Percentiles rank a stretch among this genome's conserved stretches.
Evolutionary conservation across 345 rosid genomes (phyloP).

Genomic region (Garcia nutans): DNA sequence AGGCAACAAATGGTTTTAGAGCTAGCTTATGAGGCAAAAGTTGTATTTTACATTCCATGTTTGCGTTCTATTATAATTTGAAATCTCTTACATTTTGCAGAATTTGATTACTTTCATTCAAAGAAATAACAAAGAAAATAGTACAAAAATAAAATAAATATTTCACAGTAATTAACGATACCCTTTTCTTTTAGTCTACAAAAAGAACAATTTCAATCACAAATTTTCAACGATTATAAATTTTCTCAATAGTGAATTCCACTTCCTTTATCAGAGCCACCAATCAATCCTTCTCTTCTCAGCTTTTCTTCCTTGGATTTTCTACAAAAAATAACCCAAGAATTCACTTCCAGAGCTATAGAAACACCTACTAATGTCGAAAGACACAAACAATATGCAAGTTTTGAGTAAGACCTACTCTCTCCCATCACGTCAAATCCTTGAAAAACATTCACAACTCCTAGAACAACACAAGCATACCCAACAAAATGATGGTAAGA

Average conservation of each 20-base stretch:
- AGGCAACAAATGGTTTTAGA: too few species aligned
- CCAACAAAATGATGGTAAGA: slow-evolving; percentile 97
- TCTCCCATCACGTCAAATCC: slow-evolving; percentile 90
- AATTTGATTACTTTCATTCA: too few species aligned
- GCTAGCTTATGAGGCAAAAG: too few species aligned
- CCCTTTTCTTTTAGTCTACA: not conserved
- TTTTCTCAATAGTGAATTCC: slow-evolving; percentile 17
- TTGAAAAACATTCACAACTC: slow-evolving; percentile 94
- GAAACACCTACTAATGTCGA: slow-evolving; percentile 72
- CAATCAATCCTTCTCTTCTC: slow-evolving; percentile 70
- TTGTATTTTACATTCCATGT: too few species aligned
- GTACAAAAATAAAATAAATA: too few species aligned
- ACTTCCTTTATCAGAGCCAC: slow-evolving; percentile 39
- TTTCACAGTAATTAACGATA: not conserved
- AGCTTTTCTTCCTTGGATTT: slow-evolving; percentile 91
- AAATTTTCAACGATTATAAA: too few species aligned
- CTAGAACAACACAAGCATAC: slow-evolving; percentile 79
- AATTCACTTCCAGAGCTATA: slow-evolving; percentile 84
- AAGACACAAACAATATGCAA: slow-evolving; percentile 71
- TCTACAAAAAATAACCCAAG: slow-evolving; percentile 92
- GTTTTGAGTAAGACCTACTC: slow-evolving; percentile 62
- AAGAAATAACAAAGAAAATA: too few species aligned
- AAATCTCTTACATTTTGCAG: too few species aligned
- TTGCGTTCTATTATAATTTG: too few species aligned
- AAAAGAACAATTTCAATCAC: not conserved